A percentile compares a stretch with the other conserved stretches of the same genome.
Evolutionary conservation across 78 protist species (phyloP).

Genomic region (Speleostelium caveatum): DNA sequence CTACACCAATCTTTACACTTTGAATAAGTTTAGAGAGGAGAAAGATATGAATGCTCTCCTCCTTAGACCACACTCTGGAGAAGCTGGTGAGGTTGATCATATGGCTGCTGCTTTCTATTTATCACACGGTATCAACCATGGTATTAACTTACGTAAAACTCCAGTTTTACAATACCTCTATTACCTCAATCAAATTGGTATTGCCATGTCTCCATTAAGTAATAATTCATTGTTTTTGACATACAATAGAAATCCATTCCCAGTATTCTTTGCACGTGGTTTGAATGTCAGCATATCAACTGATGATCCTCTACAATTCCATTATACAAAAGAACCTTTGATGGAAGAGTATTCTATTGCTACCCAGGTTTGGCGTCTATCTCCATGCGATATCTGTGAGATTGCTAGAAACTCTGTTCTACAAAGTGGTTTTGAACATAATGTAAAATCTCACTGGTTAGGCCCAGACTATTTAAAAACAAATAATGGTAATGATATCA

Average conservation of each 20-base stretch:
- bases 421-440: slow-evolving; percentile 91
- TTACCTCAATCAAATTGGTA: slow-evolving; percentile 92
- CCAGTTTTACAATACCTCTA: slow-evolving; percentile 97
- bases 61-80: slow-evolving; percentile 97
- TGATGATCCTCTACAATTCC: slow-evolving; percentile 98
- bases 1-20: slow-evolving; percentile 93
- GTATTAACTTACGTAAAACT: slow-evolving; percentile 91
- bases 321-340: slow-evolving; percentile 98
- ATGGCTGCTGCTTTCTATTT: slow-evolving; percentile 89
- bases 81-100: slow-evolving; percentile 93
- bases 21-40: slow-evolving; percentile 89
- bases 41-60: slow-evolving; percentile 86
- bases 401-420: slow-evolving; percentile 94
- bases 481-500: slow-evolving; percentile 40
- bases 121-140: slow-evolving; percentile 96
- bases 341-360: slow-evolving; percentile 97
- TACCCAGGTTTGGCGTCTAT: slow-evolving; percentile 92
- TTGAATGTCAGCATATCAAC: slow-evolving; percentile 96
- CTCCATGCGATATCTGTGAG: slow-evolving; percentile 96
- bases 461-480: slow-evolving; percentile 84
- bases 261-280: slow-evolving; percentile 91
- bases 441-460: slow-evolving; percentile 84
- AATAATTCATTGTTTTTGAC: slow-evolving; percentile 95
- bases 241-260: slow-evolving; percentile 95
- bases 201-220: slow-evolving; percentile 97